phyloP scores from a whole-genome alignment of 306 rosid genomes.

The Phaseolus lunatus region DNA sequence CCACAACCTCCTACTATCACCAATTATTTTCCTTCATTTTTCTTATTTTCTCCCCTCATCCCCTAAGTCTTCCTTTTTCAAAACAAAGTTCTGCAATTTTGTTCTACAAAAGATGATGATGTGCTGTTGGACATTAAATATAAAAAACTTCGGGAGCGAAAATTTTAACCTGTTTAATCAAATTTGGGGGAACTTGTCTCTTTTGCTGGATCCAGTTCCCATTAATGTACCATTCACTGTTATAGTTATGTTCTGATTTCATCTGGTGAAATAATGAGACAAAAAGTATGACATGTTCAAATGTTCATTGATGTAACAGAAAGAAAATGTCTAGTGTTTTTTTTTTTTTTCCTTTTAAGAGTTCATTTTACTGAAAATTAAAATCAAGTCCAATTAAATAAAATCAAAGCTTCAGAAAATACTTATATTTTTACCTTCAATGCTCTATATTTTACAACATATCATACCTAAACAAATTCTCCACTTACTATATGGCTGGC shows the following conservation, averaged over 20 bases:
- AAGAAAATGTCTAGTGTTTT: neutral
- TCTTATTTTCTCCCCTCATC: too few relatives aligned
- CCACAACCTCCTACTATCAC: slow-evolving; percentile 30
- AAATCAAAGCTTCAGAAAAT: neutral
- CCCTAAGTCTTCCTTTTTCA: too few relatives aligned
- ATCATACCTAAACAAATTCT: neutral
- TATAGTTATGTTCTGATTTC: neutral
- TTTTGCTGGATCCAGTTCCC: neutral
- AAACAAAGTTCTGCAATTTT: too few relatives aligned
- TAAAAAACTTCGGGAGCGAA: neutral
- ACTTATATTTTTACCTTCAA: neutral
- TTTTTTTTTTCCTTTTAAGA: neutral
- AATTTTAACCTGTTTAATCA: neutral
- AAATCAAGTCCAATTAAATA: neutral
- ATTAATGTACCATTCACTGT: neutral
- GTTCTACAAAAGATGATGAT: too few relatives aligned
- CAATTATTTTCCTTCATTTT: slow-evolving; percentile 33
- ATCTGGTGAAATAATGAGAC: neutral
- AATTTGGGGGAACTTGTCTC: neutral
- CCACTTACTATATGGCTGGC: neutral
- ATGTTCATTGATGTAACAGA: neutral
- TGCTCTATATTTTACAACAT: neutral
- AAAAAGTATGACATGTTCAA: neutral
- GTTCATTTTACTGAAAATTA: neutral
- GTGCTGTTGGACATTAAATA: neutral